phyloP scores from a whole-genome alignment of 768 basidiomycete genomes.

The Leccinum boreale region DNA sequence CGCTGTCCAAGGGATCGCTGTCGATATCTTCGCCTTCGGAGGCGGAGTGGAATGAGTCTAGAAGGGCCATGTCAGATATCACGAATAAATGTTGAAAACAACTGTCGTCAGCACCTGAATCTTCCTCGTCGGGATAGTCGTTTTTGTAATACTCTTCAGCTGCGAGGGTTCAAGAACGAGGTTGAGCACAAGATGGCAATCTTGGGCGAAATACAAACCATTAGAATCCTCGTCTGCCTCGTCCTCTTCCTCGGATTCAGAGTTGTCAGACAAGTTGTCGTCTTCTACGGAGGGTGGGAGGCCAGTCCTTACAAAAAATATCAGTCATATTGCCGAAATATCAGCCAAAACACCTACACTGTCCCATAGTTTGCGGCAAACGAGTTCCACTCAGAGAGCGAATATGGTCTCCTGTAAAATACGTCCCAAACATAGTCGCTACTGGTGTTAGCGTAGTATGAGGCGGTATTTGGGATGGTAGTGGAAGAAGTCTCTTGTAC shows the following conservation, averaged over 20 bases:
- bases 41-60: conserved; percentile 58
- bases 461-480: not conserved
- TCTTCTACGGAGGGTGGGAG: conserved; percentile 57
- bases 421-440: conserved; percentile 84
- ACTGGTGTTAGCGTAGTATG: conserved; percentile 1
- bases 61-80: conserved; percentile 1
- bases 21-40: conserved; percentile 47
- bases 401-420: conserved; percentile 68
- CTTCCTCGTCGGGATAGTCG: conserved; percentile 77
- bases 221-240: conserved; percentile 86
- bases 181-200: not conserved
- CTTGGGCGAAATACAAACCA: conserved; percentile 39
- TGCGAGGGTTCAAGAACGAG: conserved; percentile 23
- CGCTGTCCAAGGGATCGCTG: conserved; percentile 28
- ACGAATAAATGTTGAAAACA: conserved; percentile 24
- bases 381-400: conserved; percentile 58
- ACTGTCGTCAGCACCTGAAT: conserved; percentile 39
- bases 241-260: conserved; percentile 66
- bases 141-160: conserved; percentile 85
- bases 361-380: conserved; percentile 57
- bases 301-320: conserved; percentile 46
- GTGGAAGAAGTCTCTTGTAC: conserved; percentile 26
- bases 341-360: conserved; percentile 42
- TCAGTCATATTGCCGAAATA: not conserved
- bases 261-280: conserved; percentile 52